Evolutionary conservation across 2,329 filamentous ascomycete species (phyloP), one percentile per base, ranked within the genome.

Genomic region (Leptographium galeiforme): DNA sequence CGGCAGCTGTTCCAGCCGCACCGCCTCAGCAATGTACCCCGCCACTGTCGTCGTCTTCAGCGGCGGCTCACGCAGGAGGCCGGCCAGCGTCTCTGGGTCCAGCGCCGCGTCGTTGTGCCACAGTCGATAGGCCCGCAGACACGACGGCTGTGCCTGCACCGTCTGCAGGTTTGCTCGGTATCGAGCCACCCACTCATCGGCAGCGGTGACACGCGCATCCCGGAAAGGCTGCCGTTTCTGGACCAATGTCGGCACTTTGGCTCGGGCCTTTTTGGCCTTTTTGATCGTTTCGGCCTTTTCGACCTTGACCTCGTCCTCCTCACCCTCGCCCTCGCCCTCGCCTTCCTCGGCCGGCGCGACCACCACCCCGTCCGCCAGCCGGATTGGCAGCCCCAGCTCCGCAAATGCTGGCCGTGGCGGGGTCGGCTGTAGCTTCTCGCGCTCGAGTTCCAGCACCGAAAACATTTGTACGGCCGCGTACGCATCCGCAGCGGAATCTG

Each of bases 381-480:
- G 39, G 40, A 44, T 85, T 0, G 84, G 82, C 30, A 77, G 61
- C 45, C 82, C 74, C 6, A 82, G 70, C 62, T 94, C 89, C 4
- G 78, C 82, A 60, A 81, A 76, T 16, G 76, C 73, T 1, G 89
- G 89, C 8, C 78, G 72, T 4, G 86, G 85, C 6, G 90, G 90
- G 2, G 70, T 75, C 1, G 89, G 89, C 13, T 78, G 67, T 56
- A 95, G 71, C 8, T 72, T 70, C 59, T 78, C 72, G 16, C 90
- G 76, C 61, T 85, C 79, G 50, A 77, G 69, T 54, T 96, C 84
- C 46, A 95, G 70, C 1, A 77, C 74, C 56, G 87, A 73, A 62
- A 81, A 95, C 1, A 96, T 70, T 53, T 87, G 84, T 12, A 85
- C 68, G 45, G 82, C 79, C 55, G 86, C 89, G 63, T 95, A 96